These are phyloP conservation scores for Teratosphaeria nubilosa DNA, from an alignment of 2,329 filamentous ascomycete genomes.

Conservation along the genomic window DNA sequence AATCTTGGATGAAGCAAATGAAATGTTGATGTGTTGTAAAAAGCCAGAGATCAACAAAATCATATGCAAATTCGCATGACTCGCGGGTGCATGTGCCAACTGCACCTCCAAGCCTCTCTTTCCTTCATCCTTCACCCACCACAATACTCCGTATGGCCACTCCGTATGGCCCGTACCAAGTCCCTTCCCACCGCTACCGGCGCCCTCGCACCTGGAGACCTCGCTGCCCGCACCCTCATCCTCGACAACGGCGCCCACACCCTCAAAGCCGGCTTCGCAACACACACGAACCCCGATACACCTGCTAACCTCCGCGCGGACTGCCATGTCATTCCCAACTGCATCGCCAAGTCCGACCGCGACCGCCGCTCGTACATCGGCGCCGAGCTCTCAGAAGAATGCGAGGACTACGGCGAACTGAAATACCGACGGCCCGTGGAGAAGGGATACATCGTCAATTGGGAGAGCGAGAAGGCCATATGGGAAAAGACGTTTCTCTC, in stretches of 20 bases:
- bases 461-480: slow-evolving; percentile 90
- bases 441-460: slow-evolving; percentile 90
- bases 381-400: slow-evolving; percentile 59
- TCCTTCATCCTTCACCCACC: neutral
- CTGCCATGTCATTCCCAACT: slow-evolving; percentile 74
- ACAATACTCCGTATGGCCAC: slow-evolving; percentile 1
- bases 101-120: neutral
- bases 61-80: neutral
- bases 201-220: slow-evolving; percentile 4
- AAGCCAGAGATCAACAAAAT: neutral
- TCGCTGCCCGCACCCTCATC: slow-evolving; percentile 53
- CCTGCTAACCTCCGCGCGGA: slow-evolving; percentile 31
- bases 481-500: slow-evolving; percentile 81
- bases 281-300: slow-evolving; percentile 6
- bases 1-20: neutral
- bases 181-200: neutral
- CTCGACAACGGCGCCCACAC: slow-evolving; percentile 89
- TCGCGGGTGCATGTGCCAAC: neutral
- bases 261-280: slow-evolving; percentile 75
- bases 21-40: neutral
- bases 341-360: slow-evolving; percentile 68
- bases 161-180: slow-evolving; percentile 7
- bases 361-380: slow-evolving; percentile 70
- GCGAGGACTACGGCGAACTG: slow-evolving; percentile 82
- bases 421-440: slow-evolving; percentile 82